Evolutionary conservation across 805 yeast species (phyloP).

Genomic region (Pachysolen tannophilus): DNA sequence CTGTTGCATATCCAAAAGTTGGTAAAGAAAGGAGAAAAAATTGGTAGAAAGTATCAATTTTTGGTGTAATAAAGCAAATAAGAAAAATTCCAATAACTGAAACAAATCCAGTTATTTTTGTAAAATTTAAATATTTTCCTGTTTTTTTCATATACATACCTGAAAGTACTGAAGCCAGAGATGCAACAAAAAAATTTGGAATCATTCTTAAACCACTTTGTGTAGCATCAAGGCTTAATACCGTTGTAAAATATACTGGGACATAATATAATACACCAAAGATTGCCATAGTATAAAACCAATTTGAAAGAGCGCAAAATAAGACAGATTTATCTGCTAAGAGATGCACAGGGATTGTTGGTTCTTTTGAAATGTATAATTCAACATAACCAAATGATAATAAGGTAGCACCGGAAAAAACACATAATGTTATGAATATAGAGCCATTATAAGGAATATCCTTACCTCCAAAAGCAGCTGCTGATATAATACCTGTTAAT

Average conservation of each 20-base stretch:
- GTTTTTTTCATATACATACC: conserved; percentile 60
- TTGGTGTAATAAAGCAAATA: conserved; percentile 17
- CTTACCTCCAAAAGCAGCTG: conserved; percentile 57
- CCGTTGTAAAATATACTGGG: conserved; percentile 59
- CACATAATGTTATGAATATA: conserved; percentile 25
- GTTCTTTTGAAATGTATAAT: conserved; percentile 43
- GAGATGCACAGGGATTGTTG: conserved; percentile 57
- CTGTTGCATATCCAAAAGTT: conserved; percentile 55
- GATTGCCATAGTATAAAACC: conserved; percentile 62
- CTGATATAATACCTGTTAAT: conserved; percentile 43
- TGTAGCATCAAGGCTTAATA: conserved; percentile 41
- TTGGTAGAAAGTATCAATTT: conserved; percentile 25
- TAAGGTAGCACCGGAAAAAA: conserved; percentile 24
- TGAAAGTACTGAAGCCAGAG: conserved; percentile 52
- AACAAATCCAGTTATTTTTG: conserved; percentile 30
- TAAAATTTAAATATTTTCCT: conserved; percentile 49
- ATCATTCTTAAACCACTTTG: conserved; percentile 46
- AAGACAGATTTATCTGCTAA: conserved; percentile 51
- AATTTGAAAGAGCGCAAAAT: conserved; percentile 56
- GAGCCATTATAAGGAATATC: conserved; percentile 36
- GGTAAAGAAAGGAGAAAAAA: conserved; percentile 35
- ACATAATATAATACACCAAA: conserved; percentile 58
- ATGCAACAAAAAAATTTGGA: conserved; percentile 56
- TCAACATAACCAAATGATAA: conserved; percentile 44
- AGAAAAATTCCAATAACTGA: conserved; percentile 35